A percentile compares a stretch with the other conserved stretches of the same genome.
Conservation (phyloP, 768 basidiomycete genomes). For the Lactifluus piperatus region DNA sequence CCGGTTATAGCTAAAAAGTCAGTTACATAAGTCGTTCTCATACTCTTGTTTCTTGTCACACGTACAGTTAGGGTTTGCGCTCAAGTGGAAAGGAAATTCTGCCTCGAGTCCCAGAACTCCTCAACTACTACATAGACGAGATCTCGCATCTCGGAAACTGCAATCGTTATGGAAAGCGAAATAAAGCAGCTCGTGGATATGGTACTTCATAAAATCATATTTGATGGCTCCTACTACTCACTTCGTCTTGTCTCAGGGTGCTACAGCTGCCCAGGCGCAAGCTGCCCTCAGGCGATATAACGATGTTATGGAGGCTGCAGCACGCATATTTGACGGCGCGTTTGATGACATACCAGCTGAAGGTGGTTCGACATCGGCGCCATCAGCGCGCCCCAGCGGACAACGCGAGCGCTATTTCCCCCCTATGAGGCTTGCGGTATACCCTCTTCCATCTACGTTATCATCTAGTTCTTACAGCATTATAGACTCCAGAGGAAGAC, state of each 20-base stretch:
- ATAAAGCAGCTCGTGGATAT: slow-evolving; percentile 32
- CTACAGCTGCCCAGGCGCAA: slow-evolving; percentile 69
- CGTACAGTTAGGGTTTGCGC: not conserved
- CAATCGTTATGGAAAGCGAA: slow-evolving; percentile 27
- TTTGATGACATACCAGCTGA: slow-evolving; percentile 65
- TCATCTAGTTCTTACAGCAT: not conserved
- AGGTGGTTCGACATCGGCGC: slow-evolving; percentile 30
- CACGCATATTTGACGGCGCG: slow-evolving; percentile 75
- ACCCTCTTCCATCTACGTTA: not conserved
- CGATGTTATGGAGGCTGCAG: slow-evolving; percentile 91
- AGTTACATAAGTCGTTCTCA: slow-evolving; percentile 5
- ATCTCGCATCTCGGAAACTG: not conserved
- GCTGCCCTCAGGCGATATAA: slow-evolving; percentile 74
- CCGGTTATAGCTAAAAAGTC: no score
- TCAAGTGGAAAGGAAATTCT: not conserved
- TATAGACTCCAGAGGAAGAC: slow-evolving; percentile 54
- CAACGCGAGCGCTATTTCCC: not conserved
- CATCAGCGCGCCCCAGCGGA: slow-evolving; percentile 6
- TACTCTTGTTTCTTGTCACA: not conserved
- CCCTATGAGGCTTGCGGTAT: slow-evolving; percentile 14
- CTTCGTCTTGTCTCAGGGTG: slow-evolving; percentile 50
- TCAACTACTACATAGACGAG: slow-evolving; percentile 6
- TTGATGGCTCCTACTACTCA: not conserved
- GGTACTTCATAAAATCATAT: slow-evolving; percentile 18
- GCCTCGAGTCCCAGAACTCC: slow-evolving; percentile 1